These are phyloP conservation scores for Pleochaeta shiraiana DNA, from an alignment of 2,329 filamentous ascomycete species.

Conservation along the genomic window DNA sequence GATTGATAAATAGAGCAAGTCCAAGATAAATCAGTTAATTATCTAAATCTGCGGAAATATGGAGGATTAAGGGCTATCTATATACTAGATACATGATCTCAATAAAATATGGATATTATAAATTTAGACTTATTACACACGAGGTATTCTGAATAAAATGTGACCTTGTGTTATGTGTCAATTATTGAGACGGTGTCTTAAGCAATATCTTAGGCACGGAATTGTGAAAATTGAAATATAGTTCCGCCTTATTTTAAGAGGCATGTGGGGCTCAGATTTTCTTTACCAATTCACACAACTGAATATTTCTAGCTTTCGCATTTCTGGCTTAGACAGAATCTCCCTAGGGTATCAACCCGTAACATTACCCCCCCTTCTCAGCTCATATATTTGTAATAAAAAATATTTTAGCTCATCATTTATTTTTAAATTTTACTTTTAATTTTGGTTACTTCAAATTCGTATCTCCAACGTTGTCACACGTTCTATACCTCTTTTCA, in stretches of 20 bases:
- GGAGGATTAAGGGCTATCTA: not conserved
- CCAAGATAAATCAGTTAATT: no score
- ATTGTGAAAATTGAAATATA: no score
- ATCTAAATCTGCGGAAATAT: no score
- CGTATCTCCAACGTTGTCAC: not conserved
- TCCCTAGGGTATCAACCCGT: not conserved
- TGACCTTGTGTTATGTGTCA: no score
- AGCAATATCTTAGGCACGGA: not conserved
- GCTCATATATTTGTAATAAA: not conserved
- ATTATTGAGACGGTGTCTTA: not conserved
- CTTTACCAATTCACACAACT: no score
- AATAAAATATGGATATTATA: not conserved
- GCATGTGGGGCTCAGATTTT: no score
- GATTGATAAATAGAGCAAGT: no score
- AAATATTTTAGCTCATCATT: not conserved
- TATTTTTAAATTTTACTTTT: not conserved
- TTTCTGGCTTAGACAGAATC: not conserved
- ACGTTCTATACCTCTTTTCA: not conserved
- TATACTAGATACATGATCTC: not conserved
- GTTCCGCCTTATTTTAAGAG: no score
- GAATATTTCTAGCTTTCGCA: no score
- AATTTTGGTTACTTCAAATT: not conserved
- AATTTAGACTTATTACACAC: no score
- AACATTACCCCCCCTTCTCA: not conserved
- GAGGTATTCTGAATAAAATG: no score